Evolutionary conservation across 179 eudicot genomes (phyloP).

Genomic region (Heliamphora pulchella): DNA sequence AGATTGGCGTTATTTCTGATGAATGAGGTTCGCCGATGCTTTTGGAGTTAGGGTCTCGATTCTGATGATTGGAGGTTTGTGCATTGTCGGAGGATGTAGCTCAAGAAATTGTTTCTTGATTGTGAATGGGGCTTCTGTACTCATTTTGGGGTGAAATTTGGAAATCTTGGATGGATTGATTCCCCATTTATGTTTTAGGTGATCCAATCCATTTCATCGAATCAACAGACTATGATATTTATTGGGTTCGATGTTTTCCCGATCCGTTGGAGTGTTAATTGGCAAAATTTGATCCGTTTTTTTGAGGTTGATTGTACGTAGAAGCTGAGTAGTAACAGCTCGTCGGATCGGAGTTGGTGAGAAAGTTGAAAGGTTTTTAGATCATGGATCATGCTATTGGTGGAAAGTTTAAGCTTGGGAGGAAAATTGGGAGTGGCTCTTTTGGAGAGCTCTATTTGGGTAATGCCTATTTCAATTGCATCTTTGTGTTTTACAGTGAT

Average conservation of each 20-base stretch:
- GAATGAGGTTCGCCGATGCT: slow-evolving; percentile 15
- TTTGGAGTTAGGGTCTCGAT: slow-evolving; percentile 16
- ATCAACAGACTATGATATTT: neutral
- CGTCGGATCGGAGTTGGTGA: slow-evolving; percentile 11
- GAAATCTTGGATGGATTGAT: neutral
- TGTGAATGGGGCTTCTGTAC: neutral
- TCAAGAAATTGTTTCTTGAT: slow-evolving; percentile 14
- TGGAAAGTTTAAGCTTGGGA: slow-evolving; percentile 69
- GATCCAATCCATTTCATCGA: neutral
- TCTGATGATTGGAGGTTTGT: slow-evolving; percentile 13
- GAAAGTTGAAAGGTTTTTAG: slow-evolving; percentile 12
- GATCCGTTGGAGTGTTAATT: neutral
- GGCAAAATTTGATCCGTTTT: slow-evolving; percentile 5
- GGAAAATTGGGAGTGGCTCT: slow-evolving; percentile 88
- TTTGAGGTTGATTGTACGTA: neutral
- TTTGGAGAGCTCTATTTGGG: slow-evolving; percentile 89
- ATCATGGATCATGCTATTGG: slow-evolving; percentile 74
- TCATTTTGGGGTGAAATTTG: neutral
- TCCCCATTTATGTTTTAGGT: slow-evolving; percentile 12
- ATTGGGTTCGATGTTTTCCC: neutral
- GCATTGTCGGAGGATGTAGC: slow-evolving; percentile 15
- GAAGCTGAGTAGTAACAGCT: slow-evolving; percentile 20
- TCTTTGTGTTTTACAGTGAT: neutral
- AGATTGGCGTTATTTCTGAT: slow-evolving; percentile 1
- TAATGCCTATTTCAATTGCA: slow-evolving; percentile 17